Evolutionary conservation across 495 filamentous ascomycete genomes (phyloP).

Genomic region (Aspergillus diversus): DNA sequence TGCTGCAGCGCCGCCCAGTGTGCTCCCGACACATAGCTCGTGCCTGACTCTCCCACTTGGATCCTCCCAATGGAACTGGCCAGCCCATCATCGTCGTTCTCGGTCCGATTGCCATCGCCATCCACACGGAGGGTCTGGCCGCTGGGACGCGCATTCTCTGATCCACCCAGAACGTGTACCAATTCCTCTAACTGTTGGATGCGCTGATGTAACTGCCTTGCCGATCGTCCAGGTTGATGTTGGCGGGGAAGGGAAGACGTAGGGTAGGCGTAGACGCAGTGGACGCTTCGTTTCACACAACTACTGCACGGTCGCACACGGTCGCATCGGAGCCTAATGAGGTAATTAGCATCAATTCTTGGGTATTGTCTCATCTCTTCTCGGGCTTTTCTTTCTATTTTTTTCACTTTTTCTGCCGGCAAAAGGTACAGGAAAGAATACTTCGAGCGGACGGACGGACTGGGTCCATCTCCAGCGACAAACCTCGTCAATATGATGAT

Average conservation of each 20-base stretch:
- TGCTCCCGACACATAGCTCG: slow-evolving; percentile 12
- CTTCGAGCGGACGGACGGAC: slow-evolving; percentile 4
- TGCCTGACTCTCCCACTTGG: slow-evolving; percentile 10
- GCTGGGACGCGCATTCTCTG: too few species aligned
- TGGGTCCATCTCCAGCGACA: too few species aligned
- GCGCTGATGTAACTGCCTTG: slow-evolving; percentile 9
- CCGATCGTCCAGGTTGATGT: neutral
- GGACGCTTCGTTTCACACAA: slow-evolving; percentile 12
- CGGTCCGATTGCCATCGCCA: too few species aligned
- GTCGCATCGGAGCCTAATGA: slow-evolving; percentile 10
- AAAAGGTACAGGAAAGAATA: slow-evolving; percentile 15
- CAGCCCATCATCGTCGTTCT: neutral
- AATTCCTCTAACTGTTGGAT: slow-evolving; percentile 12
- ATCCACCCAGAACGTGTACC: slow-evolving; percentile 5
- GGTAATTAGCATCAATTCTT: neutral
- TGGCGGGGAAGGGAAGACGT: neutral
- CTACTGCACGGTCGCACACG: slow-evolving; percentile 13
- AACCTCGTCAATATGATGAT: too few species aligned
- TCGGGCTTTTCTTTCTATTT: neutral
- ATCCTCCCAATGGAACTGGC: slow-evolving; percentile 7
- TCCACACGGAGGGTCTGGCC: too few species aligned
- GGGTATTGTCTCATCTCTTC: neutral
- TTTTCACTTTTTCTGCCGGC: slow-evolving; percentile 15
- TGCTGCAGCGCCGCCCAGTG: slow-evolving; percentile 17
- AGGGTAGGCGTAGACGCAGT: slow-evolving; percentile 7